Base-by-base conservation (phyloP, 208 protist genomes). In the Wallacemonas sp. region DNA sequence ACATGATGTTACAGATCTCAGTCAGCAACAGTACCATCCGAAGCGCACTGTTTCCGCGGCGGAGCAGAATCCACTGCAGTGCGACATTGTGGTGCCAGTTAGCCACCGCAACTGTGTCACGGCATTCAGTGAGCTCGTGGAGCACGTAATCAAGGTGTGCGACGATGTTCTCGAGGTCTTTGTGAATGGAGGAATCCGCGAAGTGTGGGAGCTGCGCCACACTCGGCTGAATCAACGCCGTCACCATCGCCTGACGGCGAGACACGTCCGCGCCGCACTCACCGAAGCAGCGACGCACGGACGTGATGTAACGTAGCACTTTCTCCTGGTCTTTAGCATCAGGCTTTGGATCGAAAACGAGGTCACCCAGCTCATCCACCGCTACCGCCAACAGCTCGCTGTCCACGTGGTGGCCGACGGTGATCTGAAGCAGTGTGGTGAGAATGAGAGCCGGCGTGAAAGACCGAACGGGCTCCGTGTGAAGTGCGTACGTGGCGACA, bases 31-130 rank as follows among this genome's bases (percentile, higher is more conserved):
- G 61, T 42, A 83, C 65, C 82, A 85, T 84, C 5, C 89, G 89
- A 50, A 92, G 72, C 3, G 85, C 83, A 22, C 78, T 77, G 67
- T 92, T 95, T 39, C 86, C 84, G 21, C 76, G 69, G 1, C 63
- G 60, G 9, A 92, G 76, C 36, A 91, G 44, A 21, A 81, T 66
- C 81, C 86, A 92, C 38, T 88, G 86, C 39, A 83, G 71, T 10
- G 81, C 78, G 4, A 92, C 76, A 53, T 95, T 95, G 72, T 92
- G 79, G 63, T 95, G 87, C 89, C 89, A 95, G 66, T 91, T 92
- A 4, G 84, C 85, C 37, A 91, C 62, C 21, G 86, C 76, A 8
- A 95, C 82, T 1, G 83, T 89, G 63, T 95, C 89, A 24, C 86
- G 85, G 60, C 81, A 87, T 68, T 95, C 86, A 42, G 52, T 75